Base-by-base conservation (phyloP, 352 stramenopile species). In the Elongisporangium anandrum region DNA sequence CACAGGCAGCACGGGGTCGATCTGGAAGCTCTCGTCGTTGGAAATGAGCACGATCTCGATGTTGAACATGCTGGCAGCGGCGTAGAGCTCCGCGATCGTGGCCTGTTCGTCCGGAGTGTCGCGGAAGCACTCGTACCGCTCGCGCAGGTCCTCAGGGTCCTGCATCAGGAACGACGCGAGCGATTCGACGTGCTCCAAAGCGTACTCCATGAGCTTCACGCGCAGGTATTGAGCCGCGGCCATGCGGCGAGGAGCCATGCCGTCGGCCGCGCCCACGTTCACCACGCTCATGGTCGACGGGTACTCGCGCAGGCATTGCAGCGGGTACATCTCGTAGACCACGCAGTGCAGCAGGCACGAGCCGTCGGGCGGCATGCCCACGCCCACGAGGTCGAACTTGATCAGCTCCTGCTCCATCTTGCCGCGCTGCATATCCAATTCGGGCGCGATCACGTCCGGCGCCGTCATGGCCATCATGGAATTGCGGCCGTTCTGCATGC, bases 241-340 rank as follows among this genome's bases (percentile, higher is more conserved):
- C 19, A 94, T 68, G 26, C 84, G 74, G 26, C 84, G 80, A 5
- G 84, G 84, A 10, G 84, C 84, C 64, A 94, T 79, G 13, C 84
- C 81, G 63, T 94, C 84, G 19, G 81, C 84, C 0, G 84, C 83
- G 17, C 84, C 84, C 2, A 94, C 84, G 56, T 94, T 94, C 34
- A 94, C 84, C 19, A 92, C 77, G 19, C 75, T 75, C 84, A 94
- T 94, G 26, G 68, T 72, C 23, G 79, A 54, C 1, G 84, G 81
- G 59, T 92, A 94, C 21, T 89, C 79, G 17, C 64, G 64, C 51
- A 94, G 71, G 59, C 76, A 92, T 59, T 91, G 83, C 17, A 94
- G 61, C 53, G 84, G 84, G 56, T 88, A 94, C 76, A 94, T 90
- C 49, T 94, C 84, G 65, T 92, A 94, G 20, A 94, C 81, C 59